These are phyloP conservation scores for Hygrophila difformis DNA, from an alignment of 257 asterid species.

Conservation along the genomic window DNA sequence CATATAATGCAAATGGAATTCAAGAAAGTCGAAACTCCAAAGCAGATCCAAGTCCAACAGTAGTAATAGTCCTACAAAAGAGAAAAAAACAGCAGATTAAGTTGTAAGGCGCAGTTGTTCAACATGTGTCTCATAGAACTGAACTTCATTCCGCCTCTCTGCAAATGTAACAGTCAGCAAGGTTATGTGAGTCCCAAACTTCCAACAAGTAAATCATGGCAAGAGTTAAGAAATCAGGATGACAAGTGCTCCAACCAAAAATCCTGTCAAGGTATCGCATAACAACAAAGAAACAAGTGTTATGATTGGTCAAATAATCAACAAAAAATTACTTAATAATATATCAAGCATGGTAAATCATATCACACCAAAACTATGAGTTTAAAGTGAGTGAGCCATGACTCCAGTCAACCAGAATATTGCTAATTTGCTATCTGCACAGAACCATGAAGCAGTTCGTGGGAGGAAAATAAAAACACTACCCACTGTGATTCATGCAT, in stretches of 20 bases:
- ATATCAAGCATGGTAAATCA: constrained; percentile 12
- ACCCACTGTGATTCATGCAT: too few species aligned
- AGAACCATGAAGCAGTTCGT: too few species aligned
- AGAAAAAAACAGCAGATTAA: constrained; percentile 32
- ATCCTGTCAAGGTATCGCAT: constrained; percentile 70
- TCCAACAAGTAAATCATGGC: constrained; percentile 90
- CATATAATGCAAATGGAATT: too few species aligned
- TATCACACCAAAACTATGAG: constrained; percentile 15
- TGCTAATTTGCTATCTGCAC: constrained; percentile 54
- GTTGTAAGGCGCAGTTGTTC: constrained; percentile 25
- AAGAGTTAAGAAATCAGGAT: constrained; percentile 80
- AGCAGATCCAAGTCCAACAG: constrained; percentile 22
- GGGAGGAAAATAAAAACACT: too few species aligned
- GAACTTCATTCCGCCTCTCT: constrained; percentile 48
- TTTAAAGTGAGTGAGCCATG: constrained; percentile 14
- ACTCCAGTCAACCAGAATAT: too few species aligned
- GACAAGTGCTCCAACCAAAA: constrained; percentile 84
- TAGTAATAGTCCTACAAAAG: constrained; percentile 42
- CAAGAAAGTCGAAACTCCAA: too few species aligned
- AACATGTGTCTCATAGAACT: constrained; percentile 28
- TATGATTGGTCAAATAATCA: constrained; percentile 14
- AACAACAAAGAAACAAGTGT: constrained; percentile 35
- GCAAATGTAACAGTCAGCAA: constrained; percentile 91
- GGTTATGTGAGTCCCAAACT: constrained; percentile 99
- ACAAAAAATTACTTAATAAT: constrained; percentile 11